phyloP scores from a whole-genome alignment of 148 eudicot genomes.

The Silene uniflora region DNA sequence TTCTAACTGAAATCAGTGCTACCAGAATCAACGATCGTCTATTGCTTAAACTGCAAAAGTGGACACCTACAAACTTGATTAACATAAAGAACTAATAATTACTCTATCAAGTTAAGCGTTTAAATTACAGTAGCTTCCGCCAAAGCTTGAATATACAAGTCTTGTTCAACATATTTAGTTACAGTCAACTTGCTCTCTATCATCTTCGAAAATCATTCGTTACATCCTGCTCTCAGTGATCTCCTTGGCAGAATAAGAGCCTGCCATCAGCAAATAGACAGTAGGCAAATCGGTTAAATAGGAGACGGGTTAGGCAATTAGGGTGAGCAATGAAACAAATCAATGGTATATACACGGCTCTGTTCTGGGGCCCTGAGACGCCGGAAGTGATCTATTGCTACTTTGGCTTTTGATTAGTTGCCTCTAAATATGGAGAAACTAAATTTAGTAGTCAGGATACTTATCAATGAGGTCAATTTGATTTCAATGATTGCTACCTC shows the following conservation, averaged over 20 bases:
- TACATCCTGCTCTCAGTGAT: too few relatives aligned
- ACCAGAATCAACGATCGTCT: too few relatives aligned
- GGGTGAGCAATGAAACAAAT: too few relatives aligned
- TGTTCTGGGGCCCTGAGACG: too few relatives aligned
- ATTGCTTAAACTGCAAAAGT: neutral
- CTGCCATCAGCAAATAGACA: neutral
- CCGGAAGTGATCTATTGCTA: too few relatives aligned
- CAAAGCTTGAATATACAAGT: too few relatives aligned
- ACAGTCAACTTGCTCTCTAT: neutral
- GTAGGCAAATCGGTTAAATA: neutral
- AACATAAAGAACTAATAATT: neutral
- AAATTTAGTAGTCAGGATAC: neutral
- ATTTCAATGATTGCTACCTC: constrained; percentile 44
- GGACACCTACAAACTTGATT: neutral
- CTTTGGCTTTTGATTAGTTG: too few relatives aligned
- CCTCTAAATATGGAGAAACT: neutral
- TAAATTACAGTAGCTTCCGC: neutral
- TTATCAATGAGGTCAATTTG: neutral
- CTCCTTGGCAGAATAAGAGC: too few relatives aligned
- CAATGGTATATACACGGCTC: too few relatives aligned
- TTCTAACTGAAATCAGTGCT: neutral
- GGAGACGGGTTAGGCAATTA: too few relatives aligned
- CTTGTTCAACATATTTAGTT: neutral
- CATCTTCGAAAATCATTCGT: too few relatives aligned
- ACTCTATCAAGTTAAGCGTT: neutral